phyloP scores from a whole-genome alignment of 2,329 filamentous ascomycete species.

The Fusarium armeniacum region DNA sequence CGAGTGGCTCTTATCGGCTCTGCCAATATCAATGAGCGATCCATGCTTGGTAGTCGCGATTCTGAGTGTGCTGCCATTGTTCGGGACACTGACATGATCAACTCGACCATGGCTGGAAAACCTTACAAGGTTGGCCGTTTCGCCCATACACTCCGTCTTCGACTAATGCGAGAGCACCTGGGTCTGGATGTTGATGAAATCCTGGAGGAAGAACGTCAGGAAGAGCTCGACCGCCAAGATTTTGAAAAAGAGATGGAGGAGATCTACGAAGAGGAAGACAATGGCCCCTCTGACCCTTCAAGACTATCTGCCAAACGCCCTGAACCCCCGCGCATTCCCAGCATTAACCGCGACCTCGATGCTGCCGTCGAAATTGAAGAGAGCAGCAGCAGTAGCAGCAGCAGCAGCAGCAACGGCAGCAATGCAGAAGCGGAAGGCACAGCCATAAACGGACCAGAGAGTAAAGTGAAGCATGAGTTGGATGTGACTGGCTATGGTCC shows the following conservation, averaged over 20 bases:
- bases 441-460: slow-evolving; percentile 61
- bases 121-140: slow-evolving; percentile 93
- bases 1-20: slow-evolving; percentile 94
- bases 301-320: slow-evolving; percentile 55
- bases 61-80: slow-evolving; percentile 93
- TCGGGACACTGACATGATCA: slow-evolving; percentile 91
- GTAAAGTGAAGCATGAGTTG: slow-evolving; percentile 73
- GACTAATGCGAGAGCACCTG: slow-evolving; percentile 95
- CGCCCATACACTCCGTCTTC: slow-evolving; percentile 90
- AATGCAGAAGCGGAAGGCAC: slow-evolving; percentile 14
- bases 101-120: slow-evolving; percentile 89
- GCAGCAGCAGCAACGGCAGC: slow-evolving; percentile 7
- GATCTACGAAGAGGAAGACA: slow-evolving; percentile 68
- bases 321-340: slow-evolving; percentile 55
- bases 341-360: slow-evolving; percentile 78
- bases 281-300: slow-evolving; percentile 39
- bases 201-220: slow-evolving; percentile 80
- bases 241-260: slow-evolving; percentile 73
- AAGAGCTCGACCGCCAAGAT: slow-evolving; percentile 71
- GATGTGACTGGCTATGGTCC: slow-evolving; percentile 84
- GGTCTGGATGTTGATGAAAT: slow-evolving; percentile 96
- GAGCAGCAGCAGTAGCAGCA: slow-evolving; percentile 30
- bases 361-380: slow-evolving; percentile 56
- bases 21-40: slow-evolving; percentile 98
- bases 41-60: slow-evolving; percentile 91